Base-by-base conservation (phyloP, 2,329 filamentous ascomycete species). In the Ophiostoma novo-ulmi region DNA sequence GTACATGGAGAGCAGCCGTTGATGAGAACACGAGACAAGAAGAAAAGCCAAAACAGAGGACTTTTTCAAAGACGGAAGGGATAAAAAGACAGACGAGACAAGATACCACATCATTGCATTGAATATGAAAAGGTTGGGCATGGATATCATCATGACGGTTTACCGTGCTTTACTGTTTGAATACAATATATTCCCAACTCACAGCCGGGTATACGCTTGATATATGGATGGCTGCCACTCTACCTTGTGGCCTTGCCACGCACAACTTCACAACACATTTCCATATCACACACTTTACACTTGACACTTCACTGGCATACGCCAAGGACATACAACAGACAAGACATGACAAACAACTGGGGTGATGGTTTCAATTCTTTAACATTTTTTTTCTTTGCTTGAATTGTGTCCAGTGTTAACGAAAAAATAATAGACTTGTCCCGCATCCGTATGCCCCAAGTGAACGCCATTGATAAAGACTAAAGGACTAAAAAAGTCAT, bases 351-450 rank as follows among this genome's bases (percentile, higher is more conserved):
- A 64, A 64, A 64, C 31, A 36, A 22, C 17, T 65, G 63, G 36
- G 63, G 63, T 65, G 63, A 39, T 44, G 36, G 22, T 41, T 67
- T 67, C 65, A 67, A 17, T 35, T 69, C 64, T 69, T 71, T n/a
- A 58, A 36, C 55, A 63, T 71, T 71, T 71, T 71, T 66, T 67
- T 66, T 44, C 44, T 22, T 22, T 11, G 41, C 67, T 55, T 48
- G 35, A 65, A 65, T 22, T 67, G 65, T 44, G 11, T 67, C 65
- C 38, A 67, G 65, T 48, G 35, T 17, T 26, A 55, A 26, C 44
- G 31, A 61, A 58, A 36, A 58, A 68, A 39, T 38, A 38, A 39
- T 38, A 58, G 41, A 68, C 31, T 61, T 68, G 48, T 58, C 67
- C 67, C 67, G 67, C 65, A 67, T 48, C 65, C 65, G 39, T 41